Percentiles rank a stretch among this genome's conserved stretches.
Conservation (phyloP, 208 protist species). For the Wallacemonas collosoma region DNA sequence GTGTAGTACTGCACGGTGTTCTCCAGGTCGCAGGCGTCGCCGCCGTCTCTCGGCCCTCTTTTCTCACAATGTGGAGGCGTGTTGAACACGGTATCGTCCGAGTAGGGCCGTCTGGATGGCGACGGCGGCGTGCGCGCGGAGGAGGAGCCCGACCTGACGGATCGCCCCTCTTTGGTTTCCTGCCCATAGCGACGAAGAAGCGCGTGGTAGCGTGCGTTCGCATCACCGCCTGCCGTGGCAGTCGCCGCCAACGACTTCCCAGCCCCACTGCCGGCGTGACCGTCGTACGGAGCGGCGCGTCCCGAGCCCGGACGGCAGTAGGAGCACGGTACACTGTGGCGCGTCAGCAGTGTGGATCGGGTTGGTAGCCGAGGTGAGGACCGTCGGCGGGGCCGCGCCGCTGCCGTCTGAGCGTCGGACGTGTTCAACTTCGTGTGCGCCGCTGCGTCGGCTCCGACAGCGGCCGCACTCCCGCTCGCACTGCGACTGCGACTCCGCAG, state of each 20-base stretch:
- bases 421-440: background rate
- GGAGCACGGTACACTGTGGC: conserved; percentile 23
- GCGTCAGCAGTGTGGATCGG: conserved; percentile 11
- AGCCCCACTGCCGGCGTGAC: too few relatives aligned
- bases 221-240: background rate
- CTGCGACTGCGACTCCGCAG: background rate
- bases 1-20: background rate
- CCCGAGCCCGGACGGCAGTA: background rate
- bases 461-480: background rate
- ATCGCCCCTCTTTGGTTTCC: conserved; percentile 1
- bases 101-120: conserved; percentile 8
- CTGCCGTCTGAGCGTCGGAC: too few relatives aligned
- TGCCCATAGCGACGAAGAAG: conserved; percentile 7
- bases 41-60: background rate
- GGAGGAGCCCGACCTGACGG: background rate
- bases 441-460: background rate
- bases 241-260: background rate
- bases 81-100: conserved; percentile 9
- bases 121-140: conserved; percentile 3
- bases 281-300: background rate
- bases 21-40: background rate
- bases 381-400: background rate
- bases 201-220: conserved; percentile 3
- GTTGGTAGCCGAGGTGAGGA: background rate
- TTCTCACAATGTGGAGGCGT: background rate